Percentiles rank a stretch among this genome's conserved stretches.
phyloP scores from a whole-genome alignment of 371 early-diverging fungal genomes.

The Conidiobolus incongruus region DNA sequence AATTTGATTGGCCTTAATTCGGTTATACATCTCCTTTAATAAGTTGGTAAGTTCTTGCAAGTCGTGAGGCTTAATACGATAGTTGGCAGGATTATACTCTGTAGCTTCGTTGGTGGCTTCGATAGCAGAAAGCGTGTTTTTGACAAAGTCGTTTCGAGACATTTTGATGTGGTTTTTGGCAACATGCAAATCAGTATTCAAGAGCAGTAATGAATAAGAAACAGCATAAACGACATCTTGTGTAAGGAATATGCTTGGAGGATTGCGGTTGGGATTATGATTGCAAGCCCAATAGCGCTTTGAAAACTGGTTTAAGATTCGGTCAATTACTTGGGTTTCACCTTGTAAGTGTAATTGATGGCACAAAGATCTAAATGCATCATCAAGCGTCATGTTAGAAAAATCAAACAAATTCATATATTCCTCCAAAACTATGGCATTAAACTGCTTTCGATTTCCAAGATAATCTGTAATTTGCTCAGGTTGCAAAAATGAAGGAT shows the following conservation, averaged over 20 bases:
- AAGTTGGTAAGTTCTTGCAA: slow-evolving; percentile 9
- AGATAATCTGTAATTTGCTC: not conserved
- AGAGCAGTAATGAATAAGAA: slow-evolving; percentile 57
- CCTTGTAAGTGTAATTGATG: slow-evolving; percentile 58
- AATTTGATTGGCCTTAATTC: slow-evolving; percentile 52
- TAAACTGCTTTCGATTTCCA: slow-evolving; percentile 19
- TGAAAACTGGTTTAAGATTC: slow-evolving; percentile 62
- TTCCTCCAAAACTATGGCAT: slow-evolving; percentile 22
- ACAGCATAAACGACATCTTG: slow-evolving; percentile 60
- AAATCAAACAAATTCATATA: slow-evolving; percentile 65
- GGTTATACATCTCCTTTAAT: slow-evolving; percentile 38
- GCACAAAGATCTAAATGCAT: slow-evolving; percentile 57
- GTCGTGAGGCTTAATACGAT: not conserved
- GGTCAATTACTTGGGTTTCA: slow-evolving; percentile 80
- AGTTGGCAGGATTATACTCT: not conserved
- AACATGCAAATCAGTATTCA: slow-evolving; percentile 84
- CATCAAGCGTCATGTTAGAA: slow-evolving; percentile 37
- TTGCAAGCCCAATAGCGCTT: slow-evolving; percentile 65
- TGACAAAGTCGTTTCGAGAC: slow-evolving; percentile 30
- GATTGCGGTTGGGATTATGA: slow-evolving; percentile 24
- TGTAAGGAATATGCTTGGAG: slow-evolving; percentile 11
- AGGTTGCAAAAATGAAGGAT: not conserved
- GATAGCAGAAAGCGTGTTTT: slow-evolving; percentile 27
- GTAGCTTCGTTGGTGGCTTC: slow-evolving; percentile 8
- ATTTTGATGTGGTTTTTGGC: slow-evolving; percentile 40